Conservation (phyloP, 1,284 basidiomycete genomes). For the Rhodotorula sp. region DNA sequence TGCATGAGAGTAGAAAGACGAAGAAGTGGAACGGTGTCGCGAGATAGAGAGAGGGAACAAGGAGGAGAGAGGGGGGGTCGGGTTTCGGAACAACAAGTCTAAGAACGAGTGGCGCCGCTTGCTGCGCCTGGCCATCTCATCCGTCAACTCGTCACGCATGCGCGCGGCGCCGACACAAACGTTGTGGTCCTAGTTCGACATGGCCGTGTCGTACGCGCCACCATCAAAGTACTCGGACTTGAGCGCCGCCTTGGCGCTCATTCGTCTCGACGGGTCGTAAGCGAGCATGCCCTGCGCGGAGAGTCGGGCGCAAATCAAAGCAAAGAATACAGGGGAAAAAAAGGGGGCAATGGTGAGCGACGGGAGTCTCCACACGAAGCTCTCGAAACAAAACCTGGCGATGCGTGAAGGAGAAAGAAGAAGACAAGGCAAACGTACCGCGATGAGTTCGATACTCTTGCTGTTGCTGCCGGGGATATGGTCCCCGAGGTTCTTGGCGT, state of each 20-base stretch:
- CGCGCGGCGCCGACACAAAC: no score
- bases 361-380: neutral
- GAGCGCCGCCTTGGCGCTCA: slow-evolving; percentile 87
- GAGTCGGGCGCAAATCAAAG: no score
- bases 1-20: neutral
- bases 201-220: slow-evolving; percentile 4
- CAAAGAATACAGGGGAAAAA: neutral
- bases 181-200: neutral
- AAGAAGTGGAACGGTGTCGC: neutral
- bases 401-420: no score
- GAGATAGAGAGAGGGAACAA: neutral
- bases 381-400: no score
- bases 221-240: slow-evolving; percentile 72
- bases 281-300: slow-evolving; percentile 67
- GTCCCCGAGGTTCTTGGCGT: slow-evolving; percentile 59
- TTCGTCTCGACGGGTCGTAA: slow-evolving; percentile 91
- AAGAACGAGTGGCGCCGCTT: no score
- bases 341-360: no score
- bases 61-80: neutral
- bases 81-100: no score
- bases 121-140: no score
- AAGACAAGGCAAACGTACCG: slow-evolving; percentile 40
- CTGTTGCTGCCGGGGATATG: slow-evolving; percentile 61
- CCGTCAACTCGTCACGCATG: no score
- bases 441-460: slow-evolving; percentile 76